Evolutionary conservation across 257 asterid species (phyloP).

Genomic region (Jacaranda mimosifolia): DNA sequence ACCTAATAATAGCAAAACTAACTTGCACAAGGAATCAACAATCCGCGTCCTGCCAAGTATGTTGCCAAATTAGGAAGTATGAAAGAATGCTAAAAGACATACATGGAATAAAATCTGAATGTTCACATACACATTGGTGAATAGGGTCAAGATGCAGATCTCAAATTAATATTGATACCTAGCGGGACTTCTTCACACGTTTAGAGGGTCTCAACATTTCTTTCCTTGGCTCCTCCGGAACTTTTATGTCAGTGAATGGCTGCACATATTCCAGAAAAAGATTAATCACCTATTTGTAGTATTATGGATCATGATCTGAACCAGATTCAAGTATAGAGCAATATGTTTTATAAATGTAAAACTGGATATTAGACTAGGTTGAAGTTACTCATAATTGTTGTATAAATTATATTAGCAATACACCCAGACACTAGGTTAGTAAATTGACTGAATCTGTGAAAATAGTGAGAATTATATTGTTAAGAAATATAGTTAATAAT

Average conservation of each 20-base stretch:
- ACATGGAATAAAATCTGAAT: neutral
- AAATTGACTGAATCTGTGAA: neutral
- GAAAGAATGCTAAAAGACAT: conserved; percentile 2
- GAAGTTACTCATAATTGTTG: neutral
- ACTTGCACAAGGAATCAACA: neutral
- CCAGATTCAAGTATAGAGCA: conserved; percentile 15
- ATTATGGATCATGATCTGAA: neutral
- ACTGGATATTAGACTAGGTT: neutral
- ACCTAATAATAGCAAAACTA: neutral
- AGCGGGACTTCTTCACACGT: conserved; percentile 68
- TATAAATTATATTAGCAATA: neutral
- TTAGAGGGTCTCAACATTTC: conserved; percentile 67
- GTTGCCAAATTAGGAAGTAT: conserved; percentile 14
- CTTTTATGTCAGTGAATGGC: conserved; percentile 63
- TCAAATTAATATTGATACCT: conserved; percentile 27
- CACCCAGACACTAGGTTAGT: neutral
- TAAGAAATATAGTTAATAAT: neutral
- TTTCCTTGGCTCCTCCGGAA: conserved; percentile 61
- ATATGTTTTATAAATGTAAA: neutral
- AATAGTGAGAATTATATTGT: neutral
- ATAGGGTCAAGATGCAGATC: conserved; percentile 20
- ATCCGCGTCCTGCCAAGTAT: conserved; percentile 25
- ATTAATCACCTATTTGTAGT: conserved; percentile 2
- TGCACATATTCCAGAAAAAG: conserved; percentile 43
- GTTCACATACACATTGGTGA: neutral